Evolutionary conservation across 1,284 basidiomycete species (phyloP), one percentile per base, ranked within the genome.

Genomic region (Cryptococcus floricola): DNA sequence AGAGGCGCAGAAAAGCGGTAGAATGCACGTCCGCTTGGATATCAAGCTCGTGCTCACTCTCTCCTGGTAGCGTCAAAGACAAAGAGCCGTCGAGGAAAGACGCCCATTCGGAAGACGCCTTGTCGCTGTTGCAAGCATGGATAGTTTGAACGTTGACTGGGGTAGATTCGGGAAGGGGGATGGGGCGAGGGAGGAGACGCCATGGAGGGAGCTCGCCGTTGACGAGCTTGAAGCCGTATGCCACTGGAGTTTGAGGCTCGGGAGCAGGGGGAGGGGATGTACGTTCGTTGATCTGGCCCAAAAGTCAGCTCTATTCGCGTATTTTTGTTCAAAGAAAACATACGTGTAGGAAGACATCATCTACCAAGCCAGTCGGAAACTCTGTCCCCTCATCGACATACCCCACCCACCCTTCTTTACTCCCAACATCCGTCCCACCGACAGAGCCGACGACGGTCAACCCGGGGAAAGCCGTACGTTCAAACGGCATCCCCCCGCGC

Each of bases 281-380:
- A 16, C 64, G 48, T 46, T 68, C 66, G 47, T 64, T 59, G 56
- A 68, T 66, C 66, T 68, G 18, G 7, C 23, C 28, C 6, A 25
- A 7, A 4, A 2, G 50, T 52, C 42, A 52, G 34, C 42, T n/a
- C 5, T 14, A 8, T 27, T 3, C 23, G 23, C 23, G 23, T 23
- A 23, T 23, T 23, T 23, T 23, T 23, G 23, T 23, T 23, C 23
- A 23, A 12, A 25, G 27, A 5, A 5, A 1, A 53, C 65, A 60
- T 43, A 68, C 66, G 48, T 68, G 63, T 18, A 68, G 47, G 52
- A 68, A 68, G 9, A 61, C 65, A 52, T 68, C 66, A 49, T 68
- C 64, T 8, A 56, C 39, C 9, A 63, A 50, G 10, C 60, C 62
- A 1, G 50, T 60, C 0, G 66, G 66, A 42, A 59, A 68, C 23